These are phyloP conservation scores for Carex cristatella DNA, from an alignment of 176 grass and related monocot species.

Conservation along the genomic window DNA sequence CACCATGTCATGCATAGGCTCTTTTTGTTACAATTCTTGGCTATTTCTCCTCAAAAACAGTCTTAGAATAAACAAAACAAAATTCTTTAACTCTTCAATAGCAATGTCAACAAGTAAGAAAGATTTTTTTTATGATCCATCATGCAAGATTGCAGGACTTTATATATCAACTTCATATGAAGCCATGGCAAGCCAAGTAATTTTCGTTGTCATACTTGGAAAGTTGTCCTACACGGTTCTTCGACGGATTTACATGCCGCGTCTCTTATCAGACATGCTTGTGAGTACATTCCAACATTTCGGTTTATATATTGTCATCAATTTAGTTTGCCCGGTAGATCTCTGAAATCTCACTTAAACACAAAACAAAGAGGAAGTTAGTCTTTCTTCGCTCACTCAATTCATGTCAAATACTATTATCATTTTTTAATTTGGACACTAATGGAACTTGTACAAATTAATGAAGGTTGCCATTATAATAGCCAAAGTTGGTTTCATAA, in stretches of 20 bases:
- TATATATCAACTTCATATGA: background rate
- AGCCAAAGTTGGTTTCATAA: slow-evolving; percentile 20
- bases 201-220: slow-evolving; percentile 33
- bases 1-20: background rate
- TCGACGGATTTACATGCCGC: slow-evolving; percentile 56
- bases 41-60: background rate
- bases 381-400: too few relatives aligned
- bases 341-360: too few relatives aligned
- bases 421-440: background rate
- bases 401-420: background rate
- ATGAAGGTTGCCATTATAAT: slow-evolving; percentile 52
- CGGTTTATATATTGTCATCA: background rate
- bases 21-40: background rate
- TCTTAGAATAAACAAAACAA: background rate
- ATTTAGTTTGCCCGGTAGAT: too few relatives aligned
- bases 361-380: too few relatives aligned
- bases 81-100: background rate
- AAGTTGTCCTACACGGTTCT: slow-evolving; percentile 47
- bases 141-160: background rate
- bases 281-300: slow-evolving; percentile 20
- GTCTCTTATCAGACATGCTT: slow-evolving; percentile 52
- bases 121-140: background rate
- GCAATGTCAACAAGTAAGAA: background rate
- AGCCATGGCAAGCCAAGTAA: background rate
- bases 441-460: background rate